Evolutionary conservation across 805 yeast species (phyloP).

Genomic region (Wickerhamomyces ciferrii): DNA sequence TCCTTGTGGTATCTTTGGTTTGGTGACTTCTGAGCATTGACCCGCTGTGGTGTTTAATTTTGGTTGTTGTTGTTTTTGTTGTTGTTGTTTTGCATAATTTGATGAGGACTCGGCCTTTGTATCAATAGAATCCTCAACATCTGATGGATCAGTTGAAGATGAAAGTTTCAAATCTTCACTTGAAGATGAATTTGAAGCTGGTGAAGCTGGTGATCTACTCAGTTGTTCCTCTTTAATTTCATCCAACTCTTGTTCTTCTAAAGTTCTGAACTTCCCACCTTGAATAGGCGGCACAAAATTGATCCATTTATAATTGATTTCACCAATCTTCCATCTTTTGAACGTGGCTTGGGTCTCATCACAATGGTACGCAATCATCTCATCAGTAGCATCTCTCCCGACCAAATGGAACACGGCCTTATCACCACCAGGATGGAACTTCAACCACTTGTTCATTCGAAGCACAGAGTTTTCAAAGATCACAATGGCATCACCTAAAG

Average conservation of each 20-base stretch:
- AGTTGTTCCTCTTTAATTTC: not conserved
- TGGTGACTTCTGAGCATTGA: constrained; percentile 33
- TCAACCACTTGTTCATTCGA: constrained; percentile 65
- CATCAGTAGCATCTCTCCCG: constrained; percentile 89
- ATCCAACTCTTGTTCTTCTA: constrained; percentile 21
- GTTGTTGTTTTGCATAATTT: not conserved
- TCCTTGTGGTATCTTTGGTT: constrained; percentile 49
- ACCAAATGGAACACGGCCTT: constrained; percentile 79
- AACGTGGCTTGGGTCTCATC: constrained; percentile 50
- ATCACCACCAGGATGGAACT: constrained; percentile 84
- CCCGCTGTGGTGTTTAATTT: constrained; percentile 28
- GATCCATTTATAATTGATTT: constrained; percentile 59
- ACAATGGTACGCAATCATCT: constrained; percentile 79
- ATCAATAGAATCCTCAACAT: constrained; percentile 9
- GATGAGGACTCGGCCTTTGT: not conserved
- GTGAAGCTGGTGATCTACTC: not conserved
- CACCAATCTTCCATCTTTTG: constrained; percentile 59
- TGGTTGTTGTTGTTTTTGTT: not conserved
- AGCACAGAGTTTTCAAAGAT: constrained; percentile 59
- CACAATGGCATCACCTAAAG: constrained; percentile 65
- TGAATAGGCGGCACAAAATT: constrained; percentile 85
- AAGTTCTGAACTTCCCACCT: constrained; percentile 51
- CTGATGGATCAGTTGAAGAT: constrained; percentile 13
- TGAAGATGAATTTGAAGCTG: not conserved
- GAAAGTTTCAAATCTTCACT: constrained; percentile 2